Conservation (phyloP, 768 basidiomycete genomes). For the Boletus rubropictus region DNA sequence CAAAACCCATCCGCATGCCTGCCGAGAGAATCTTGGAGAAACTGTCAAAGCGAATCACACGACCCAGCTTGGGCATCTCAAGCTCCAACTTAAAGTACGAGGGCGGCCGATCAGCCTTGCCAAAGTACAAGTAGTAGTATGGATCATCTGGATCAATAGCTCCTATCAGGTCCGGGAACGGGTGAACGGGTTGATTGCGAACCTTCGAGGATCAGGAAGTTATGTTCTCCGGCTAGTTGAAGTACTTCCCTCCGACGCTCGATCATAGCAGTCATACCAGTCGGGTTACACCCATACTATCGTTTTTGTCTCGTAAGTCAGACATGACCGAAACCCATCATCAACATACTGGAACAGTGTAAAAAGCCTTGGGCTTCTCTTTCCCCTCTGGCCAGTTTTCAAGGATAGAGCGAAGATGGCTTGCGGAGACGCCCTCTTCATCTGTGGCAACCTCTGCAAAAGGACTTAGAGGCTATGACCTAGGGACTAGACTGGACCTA, state of each 20-base stretch:
- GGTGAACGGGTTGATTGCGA: slow-evolving; percentile 1
- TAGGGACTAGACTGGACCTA: neutral
- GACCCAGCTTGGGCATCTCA: slow-evolving; percentile 59
- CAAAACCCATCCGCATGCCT: slow-evolving; percentile 78
- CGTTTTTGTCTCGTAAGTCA: neutral
- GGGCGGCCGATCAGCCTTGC: slow-evolving; percentile 52
- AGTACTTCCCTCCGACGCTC: slow-evolving; percentile 70
- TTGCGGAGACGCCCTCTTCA: slow-evolving; percentile 58
- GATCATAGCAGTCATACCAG: slow-evolving; percentile 69
- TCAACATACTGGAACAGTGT: slow-evolving; percentile 65
- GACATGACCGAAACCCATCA: slow-evolving; percentile 5
- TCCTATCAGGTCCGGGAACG: neutral
- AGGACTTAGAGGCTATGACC: slow-evolving; percentile 1
- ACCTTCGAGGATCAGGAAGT: slow-evolving; percentile 86
- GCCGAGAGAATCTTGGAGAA: slow-evolving; percentile 78
- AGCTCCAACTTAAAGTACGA: slow-evolving; percentile 82
- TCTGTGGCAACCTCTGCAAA: slow-evolving; percentile 73
- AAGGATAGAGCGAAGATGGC: slow-evolving; percentile 55
- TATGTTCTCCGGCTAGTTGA: slow-evolving; percentile 60
- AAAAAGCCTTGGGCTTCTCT: slow-evolving; percentile 70
- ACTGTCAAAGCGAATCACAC: slow-evolving; percentile 85
- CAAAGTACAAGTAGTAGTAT: slow-evolving; percentile 74
- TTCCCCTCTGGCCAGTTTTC: slow-evolving; percentile 70
- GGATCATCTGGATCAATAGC: slow-evolving; percentile 57
- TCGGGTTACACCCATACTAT: slow-evolving; percentile 83